phyloP scores from a whole-genome alignment of 345 rosid species.

The Camelina laxa region DNA sequence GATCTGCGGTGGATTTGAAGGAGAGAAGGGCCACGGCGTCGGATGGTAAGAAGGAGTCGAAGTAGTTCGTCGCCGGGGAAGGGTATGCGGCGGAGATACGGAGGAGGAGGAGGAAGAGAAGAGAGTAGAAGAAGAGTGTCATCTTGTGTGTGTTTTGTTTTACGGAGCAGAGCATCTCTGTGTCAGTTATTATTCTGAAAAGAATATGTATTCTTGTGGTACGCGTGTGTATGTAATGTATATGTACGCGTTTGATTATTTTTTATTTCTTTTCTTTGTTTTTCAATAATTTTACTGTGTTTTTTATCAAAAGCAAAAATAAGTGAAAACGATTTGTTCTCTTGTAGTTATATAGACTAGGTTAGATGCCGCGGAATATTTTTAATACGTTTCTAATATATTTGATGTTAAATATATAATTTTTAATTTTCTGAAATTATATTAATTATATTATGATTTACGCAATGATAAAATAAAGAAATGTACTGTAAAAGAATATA shows the following conservation, averaged over 20 bases:
- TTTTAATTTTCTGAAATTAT: no score
- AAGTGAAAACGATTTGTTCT: no score
- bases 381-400: no score
- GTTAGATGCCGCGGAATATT: no score
- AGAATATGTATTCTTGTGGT: constrained; percentile 18
- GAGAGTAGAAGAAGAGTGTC: constrained; percentile 37
- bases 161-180: constrained; percentile 44
- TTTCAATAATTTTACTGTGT: no score
- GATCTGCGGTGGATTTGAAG: constrained; percentile 84
- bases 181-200: constrained; percentile 38
- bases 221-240: constrained; percentile 3
- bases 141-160: constrained; percentile 35
- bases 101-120: constrained; percentile 33
- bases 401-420: no score
- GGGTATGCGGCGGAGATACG: constrained; percentile 36
- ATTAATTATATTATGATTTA: no score
- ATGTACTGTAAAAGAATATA: no score
- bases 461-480: no score
- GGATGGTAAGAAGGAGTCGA: constrained; percentile 55
- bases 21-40: constrained; percentile 85
- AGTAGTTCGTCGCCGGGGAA: constrained; percentile 42
- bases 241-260: not conserved
- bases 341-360: no score
- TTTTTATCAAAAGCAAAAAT: not conserved
- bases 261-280: not conserved